phyloP scores from a whole-genome alignment of 345 rosid genomes.

The Eucalyptus grandis region DNA sequence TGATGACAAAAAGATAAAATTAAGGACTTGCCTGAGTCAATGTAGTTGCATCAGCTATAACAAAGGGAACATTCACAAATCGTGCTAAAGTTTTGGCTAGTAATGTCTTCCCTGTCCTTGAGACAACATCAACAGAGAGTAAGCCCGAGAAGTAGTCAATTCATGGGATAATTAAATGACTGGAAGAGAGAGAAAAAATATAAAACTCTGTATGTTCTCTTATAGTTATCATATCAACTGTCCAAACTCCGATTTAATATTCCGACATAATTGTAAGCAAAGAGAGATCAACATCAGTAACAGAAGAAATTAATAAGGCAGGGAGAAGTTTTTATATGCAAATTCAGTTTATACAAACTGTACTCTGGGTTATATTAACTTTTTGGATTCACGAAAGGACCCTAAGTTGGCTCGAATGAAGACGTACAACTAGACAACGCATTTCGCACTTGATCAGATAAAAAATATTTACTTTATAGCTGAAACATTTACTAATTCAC shows the following conservation, averaged over 20 bases:
- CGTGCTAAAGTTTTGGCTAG: constrained; percentile 43
- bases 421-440: not conserved
- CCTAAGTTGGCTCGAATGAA: not conserved
- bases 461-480: not conserved
- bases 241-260: not conserved
- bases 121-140: constrained; percentile 26
- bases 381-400: not conserved
- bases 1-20: not conserved
- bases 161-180: not conserved
- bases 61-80: constrained; percentile 40
- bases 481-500: not conserved
- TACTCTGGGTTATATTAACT: not conserved
- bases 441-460: not conserved
- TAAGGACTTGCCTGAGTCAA: constrained; percentile 32
- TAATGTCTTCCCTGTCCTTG: constrained; percentile 90
- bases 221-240: not conserved
- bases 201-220: not conserved
- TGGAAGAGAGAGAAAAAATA: not conserved
- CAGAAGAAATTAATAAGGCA: not conserved
- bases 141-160: constrained; percentile 14
- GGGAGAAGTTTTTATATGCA: not conserved
- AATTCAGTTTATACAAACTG: not conserved
- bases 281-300: not conserved
- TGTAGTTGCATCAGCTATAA: constrained; percentile 36
- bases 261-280: not conserved